Evolutionary conservation across 768 basidiomycete genomes (phyloP).

Genomic region (Udeniomyces megalosporus): DNA sequence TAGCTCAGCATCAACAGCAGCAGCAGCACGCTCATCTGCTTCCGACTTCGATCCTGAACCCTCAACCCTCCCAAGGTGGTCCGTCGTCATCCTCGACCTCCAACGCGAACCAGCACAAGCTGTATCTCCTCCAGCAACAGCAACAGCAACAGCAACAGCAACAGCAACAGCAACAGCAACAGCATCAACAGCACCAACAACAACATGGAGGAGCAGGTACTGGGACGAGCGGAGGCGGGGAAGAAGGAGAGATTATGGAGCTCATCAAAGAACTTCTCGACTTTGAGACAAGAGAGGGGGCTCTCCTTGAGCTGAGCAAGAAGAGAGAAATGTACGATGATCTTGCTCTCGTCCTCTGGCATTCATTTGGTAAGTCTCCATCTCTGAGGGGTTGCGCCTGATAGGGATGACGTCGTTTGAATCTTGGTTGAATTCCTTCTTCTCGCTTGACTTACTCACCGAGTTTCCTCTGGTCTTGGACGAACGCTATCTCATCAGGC

Average conservation of each 20-base stretch:
- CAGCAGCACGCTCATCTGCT: neutral
- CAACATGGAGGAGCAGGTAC: too few species aligned
- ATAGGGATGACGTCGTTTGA: too few species aligned
- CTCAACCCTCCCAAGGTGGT: neutral
- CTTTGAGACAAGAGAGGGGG: slow-evolving; percentile 59
- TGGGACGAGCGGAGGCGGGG: slow-evolving; percentile 21
- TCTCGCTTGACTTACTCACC: neutral
- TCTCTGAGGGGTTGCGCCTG: too few species aligned
- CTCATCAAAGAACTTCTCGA: slow-evolving; percentile 46
- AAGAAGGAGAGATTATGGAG: slow-evolving; percentile 71
- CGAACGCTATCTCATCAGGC: slow-evolving; percentile 36
- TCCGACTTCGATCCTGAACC: slow-evolving; percentile 15
- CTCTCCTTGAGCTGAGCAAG: slow-evolving; percentile 90
- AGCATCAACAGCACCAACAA: slow-evolving; percentile 22
- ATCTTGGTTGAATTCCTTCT: neutral
- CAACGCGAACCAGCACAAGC: slow-evolving; percentile 18
- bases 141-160: slow-evolving; percentile 22
- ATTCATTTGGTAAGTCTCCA: slow-evolving; percentile 64
- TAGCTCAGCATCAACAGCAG: neutral
- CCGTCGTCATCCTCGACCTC: neutral
- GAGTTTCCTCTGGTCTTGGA: neutral
- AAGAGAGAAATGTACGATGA: slow-evolving; percentile 99
- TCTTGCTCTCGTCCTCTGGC: slow-evolving; percentile 92
- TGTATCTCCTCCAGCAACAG: slow-evolving; percentile 25
- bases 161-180: too few species aligned